phyloP scores from a whole-genome alignment of 495 filamentous ascomycete genomes.

The Neurospora sp. region DNA sequence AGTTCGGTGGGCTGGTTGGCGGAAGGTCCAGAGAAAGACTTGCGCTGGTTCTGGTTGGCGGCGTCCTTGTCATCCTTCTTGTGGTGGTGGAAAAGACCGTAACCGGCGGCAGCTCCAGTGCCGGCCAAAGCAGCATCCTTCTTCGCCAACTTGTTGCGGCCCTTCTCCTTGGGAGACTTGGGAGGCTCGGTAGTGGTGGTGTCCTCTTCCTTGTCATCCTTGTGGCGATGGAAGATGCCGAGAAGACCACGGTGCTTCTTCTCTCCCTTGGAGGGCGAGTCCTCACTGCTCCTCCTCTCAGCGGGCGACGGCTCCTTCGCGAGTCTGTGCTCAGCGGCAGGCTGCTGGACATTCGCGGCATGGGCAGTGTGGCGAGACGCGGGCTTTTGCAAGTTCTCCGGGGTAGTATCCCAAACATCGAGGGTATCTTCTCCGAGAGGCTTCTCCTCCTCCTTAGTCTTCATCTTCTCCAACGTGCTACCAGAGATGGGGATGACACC shows the following conservation, averaged over 20 bases:
- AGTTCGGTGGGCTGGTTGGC: not conserved
- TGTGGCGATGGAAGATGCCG: conserved; percentile 22
- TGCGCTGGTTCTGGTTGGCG: not conserved
- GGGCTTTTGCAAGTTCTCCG: not conserved
- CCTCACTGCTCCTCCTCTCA: not conserved
- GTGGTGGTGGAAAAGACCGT: conserved; percentile 12
- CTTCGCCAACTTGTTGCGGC: conserved; percentile 7
- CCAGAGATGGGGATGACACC: not conserved
- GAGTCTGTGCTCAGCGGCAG: not conserved
- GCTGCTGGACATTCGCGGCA: not conserved
- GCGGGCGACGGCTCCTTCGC: not conserved
- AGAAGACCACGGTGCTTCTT: conserved; percentile 15
- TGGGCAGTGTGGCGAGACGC: not conserved
- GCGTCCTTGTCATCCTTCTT: conserved; percentile 5
- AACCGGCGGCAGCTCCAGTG: conserved; percentile 9
- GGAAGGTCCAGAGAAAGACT: not conserved
- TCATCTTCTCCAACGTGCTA: not conserved
- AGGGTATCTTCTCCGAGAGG: not conserved
- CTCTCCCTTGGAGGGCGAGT: conserved; percentile 5
- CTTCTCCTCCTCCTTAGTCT: not conserved
- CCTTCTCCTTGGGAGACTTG: conserved; percentile 1
- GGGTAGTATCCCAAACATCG: not conserved
- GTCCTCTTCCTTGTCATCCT: conserved; percentile 14
- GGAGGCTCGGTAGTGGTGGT: conserved; percentile 4
- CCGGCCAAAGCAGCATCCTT: conserved; percentile 20